Evolutionary conservation across 129 eudicot species (phyloP), one percentile per base, ranked within the genome.

Genomic region (Apium graveolens): DNA sequence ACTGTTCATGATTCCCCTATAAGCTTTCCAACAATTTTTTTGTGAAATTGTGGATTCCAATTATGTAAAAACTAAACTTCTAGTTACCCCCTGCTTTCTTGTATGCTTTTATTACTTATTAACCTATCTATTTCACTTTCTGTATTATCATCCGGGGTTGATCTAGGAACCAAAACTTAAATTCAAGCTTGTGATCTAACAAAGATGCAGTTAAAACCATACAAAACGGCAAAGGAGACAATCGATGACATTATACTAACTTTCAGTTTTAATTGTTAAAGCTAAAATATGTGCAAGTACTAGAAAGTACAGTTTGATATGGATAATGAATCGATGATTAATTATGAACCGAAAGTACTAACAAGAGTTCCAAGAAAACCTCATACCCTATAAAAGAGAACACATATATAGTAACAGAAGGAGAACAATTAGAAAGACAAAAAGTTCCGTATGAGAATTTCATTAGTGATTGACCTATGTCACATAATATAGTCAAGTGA

Each of bases 111-210:
- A 60, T 60, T 60, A n/a, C 32, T 60, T 60, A 11, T 60, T 5
- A 49, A 49, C 32, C 14, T 60, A 26, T 21, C 29, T 60, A 4
- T 60, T 26, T 60, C 26, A n/a, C 16, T 60, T 26, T 32, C 68
- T 26, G 16, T 29, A 8, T 0, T 7, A n/a, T 60, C 68, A 60
- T n/a, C 4, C 0, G 68, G 66, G 27, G 10, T 60, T n/a, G 32
- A 60, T 60, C 16, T 26, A 24, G 31, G 68, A n/a, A 60, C 5
- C 6, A 26, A 60, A 60, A 7, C n/a, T n/a, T n/a, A 0, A 60
- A 60, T 60, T 21, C 68, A 60, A 60, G 68, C 68, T 60, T 5
- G 68, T 60, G 68, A 10, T 60, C 68, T n/a, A 60, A 60, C 68
- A 60, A 60, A 60, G 16, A 60, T 60, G 68, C 68, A 8, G 68